Percentiles rank a stretch among this genome's conserved stretches.
These are phyloP conservation scores for Gentiana dahurica DNA, from an alignment of 257 asterid genomes.

Conservation along the genomic window DNA sequence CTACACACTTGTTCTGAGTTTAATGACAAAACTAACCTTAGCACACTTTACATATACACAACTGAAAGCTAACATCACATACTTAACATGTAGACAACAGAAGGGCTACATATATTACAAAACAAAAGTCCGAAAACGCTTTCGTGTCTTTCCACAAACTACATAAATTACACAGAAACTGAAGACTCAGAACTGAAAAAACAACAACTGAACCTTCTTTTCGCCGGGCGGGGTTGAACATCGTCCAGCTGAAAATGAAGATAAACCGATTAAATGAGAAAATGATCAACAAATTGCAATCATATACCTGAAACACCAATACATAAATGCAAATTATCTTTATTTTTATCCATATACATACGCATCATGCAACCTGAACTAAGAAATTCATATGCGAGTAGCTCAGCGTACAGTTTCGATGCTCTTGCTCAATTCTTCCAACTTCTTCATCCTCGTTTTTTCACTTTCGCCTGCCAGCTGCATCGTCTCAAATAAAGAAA, in stretches of 20 bases:
- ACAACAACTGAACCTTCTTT: too few species aligned
- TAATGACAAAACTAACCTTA: too few species aligned
- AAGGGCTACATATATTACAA: too few species aligned
- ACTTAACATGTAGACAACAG: too few species aligned
- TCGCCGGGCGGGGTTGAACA: too few species aligned
- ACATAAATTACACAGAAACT: too few species aligned
- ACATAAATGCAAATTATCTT: conserved; percentile 26
- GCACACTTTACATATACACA: too few species aligned
- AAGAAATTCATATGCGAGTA: conserved; percentile 26
- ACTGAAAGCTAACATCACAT: too few species aligned
- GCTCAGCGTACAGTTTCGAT: conserved; percentile 51
- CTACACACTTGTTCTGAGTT: too few species aligned
- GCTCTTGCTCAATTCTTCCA: conserved; percentile 99
- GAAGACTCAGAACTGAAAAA: too few species aligned
- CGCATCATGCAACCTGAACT: conserved; percentile 56
- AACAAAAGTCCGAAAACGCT: too few species aligned
- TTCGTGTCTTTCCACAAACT: too few species aligned
- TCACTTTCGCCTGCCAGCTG: conserved; percentile 96
- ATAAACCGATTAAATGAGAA: conserved; percentile 24
- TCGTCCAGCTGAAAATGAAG: background rate
- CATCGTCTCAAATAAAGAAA: conserved; percentile 1
- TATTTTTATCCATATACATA: conserved; percentile 30
- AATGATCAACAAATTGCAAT: conserved; percentile 36
- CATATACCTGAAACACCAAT: conserved; percentile 41
- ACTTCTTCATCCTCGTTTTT: conserved; percentile 77